Evolutionary conservation across 148 eudicot genomes (phyloP).

Genomic region (Fagopyrum homotropicum): DNA sequence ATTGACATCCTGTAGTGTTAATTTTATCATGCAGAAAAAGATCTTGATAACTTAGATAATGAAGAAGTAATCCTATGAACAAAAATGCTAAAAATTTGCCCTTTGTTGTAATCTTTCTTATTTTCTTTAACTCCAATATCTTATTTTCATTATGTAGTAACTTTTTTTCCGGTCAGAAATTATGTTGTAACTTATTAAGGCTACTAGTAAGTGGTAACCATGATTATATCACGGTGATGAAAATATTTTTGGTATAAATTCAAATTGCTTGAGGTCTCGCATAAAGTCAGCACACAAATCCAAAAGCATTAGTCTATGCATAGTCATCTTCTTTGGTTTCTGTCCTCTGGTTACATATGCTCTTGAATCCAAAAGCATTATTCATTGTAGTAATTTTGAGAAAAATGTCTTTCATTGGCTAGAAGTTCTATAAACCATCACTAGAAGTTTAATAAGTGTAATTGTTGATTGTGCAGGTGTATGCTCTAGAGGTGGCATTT

Average conservation of each 20-base stretch:
- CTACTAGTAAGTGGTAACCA: no score
- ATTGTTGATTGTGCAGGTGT: not conserved
- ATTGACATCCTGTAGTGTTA: not conserved
- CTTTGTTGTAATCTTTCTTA: not conserved
- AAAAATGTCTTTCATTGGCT: not conserved
- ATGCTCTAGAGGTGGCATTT: not conserved
- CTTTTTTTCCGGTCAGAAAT: not conserved
- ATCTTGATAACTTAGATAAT: not conserved
- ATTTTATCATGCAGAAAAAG: not conserved
- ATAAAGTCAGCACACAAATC: not conserved
- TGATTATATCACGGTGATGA: not conserved
- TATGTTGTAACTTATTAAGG: no score
- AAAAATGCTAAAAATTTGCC: not conserved
- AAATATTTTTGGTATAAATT: not conserved
- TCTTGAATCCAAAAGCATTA: not conserved
- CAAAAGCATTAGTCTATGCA: not conserved
- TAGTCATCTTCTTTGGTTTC: not conserved
- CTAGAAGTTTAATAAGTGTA: not conserved
- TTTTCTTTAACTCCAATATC: no score
- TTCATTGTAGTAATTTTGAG: not conserved
- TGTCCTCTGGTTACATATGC: not conserved
- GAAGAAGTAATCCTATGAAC: not conserved
- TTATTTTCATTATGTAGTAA: no score
- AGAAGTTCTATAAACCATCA: not conserved
- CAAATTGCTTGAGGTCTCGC: not conserved